Evolutionary conservation across 2,329 filamentous ascomycete species (phyloP).

Genomic region (Knoxdaviesia capensis): DNA sequence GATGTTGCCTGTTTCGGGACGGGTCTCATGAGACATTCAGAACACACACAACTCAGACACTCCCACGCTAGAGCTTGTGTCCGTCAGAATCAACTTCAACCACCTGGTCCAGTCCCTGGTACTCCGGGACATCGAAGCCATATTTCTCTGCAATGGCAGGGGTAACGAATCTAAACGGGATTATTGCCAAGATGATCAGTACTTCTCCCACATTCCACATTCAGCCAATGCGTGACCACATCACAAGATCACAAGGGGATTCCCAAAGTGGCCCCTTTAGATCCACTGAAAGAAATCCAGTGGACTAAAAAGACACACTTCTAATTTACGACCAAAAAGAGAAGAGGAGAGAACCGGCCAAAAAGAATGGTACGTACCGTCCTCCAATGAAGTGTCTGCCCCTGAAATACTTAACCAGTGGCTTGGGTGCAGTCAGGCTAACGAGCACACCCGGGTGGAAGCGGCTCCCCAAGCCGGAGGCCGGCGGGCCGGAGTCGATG

Average conservation of each 20-base stretch:
- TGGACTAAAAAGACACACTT: no score
- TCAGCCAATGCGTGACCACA: no score
- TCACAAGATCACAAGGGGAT: no score
- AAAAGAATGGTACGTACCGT: slow-evolving; percentile 26
- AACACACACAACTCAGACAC: slow-evolving; percentile 12
- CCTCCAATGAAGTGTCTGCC: slow-evolving; percentile 88
- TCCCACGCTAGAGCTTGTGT: slow-evolving; percentile 21
- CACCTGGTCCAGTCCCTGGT: slow-evolving; percentile 74
- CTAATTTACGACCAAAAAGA: no score
- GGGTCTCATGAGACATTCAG: not conserved
- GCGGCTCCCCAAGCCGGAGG: slow-evolving; percentile 52
- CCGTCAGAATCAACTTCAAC: slow-evolving; percentile 44
- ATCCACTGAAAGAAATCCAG: no score
- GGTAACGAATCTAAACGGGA: slow-evolving; percentile 49
- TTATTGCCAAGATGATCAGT: no score
- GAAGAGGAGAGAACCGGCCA: no score
- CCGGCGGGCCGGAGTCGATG: slow-evolving; percentile 69
- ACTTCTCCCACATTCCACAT: no score
- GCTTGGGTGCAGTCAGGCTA: slow-evolving; percentile 85
- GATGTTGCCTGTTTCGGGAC: not conserved
- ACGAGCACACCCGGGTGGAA: slow-evolving; percentile 70
- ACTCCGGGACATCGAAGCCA: slow-evolving; percentile 61
- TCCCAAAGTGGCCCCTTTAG: no score
- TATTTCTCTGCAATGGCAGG: slow-evolving; percentile 68
- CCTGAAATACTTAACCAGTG: slow-evolving; percentile 61